phyloP scores from a whole-genome alignment of 805 yeast species.

The Saccharomyces paradoxus region DNA sequence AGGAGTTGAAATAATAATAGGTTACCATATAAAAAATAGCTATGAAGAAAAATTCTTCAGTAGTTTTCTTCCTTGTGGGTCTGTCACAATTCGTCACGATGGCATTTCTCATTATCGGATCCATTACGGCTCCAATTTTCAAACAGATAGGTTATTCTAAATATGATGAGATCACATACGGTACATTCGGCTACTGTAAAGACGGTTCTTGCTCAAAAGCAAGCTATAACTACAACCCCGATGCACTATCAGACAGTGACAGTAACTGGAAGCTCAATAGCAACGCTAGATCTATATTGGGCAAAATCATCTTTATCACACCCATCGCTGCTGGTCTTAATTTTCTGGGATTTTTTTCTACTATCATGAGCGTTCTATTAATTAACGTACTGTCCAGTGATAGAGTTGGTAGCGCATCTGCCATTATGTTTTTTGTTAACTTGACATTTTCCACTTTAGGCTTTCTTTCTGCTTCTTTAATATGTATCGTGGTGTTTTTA shows the following conservation, averaged over 20 bases:
- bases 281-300: slow-evolving; percentile 42
- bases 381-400: slow-evolving; percentile 18
- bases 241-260: slow-evolving; percentile 24
- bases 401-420: slow-evolving; percentile 8
- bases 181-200: slow-evolving; percentile 61
- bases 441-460: slow-evolving; percentile 41
- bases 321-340: slow-evolving; percentile 65
- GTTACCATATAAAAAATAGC: neutral
- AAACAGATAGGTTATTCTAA: slow-evolving; percentile 35
- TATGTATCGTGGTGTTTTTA: slow-evolving; percentile 47
- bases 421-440: slow-evolving; percentile 32
- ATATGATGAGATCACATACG: slow-evolving; percentile 42
- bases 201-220: slow-evolving; percentile 36
- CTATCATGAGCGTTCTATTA: slow-evolving; percentile 32
- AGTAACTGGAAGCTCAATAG: slow-evolving; percentile 43
- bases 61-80: slow-evolving; percentile 34
- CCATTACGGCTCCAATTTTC: slow-evolving; percentile 53
- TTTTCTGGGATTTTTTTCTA: slow-evolving; percentile 37
- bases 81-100: slow-evolving; percentile 44
- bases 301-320: slow-evolving; percentile 46
- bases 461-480: slow-evolving; percentile 46
- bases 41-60: slow-evolving; percentile 2
- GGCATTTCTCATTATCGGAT: slow-evolving; percentile 54
- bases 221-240: slow-evolving; percentile 38
- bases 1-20: neutral